Evolutionary conservation across 139 green algal species (phyloP).

Genomic region (Diplosphaera chodatii): DNA sequence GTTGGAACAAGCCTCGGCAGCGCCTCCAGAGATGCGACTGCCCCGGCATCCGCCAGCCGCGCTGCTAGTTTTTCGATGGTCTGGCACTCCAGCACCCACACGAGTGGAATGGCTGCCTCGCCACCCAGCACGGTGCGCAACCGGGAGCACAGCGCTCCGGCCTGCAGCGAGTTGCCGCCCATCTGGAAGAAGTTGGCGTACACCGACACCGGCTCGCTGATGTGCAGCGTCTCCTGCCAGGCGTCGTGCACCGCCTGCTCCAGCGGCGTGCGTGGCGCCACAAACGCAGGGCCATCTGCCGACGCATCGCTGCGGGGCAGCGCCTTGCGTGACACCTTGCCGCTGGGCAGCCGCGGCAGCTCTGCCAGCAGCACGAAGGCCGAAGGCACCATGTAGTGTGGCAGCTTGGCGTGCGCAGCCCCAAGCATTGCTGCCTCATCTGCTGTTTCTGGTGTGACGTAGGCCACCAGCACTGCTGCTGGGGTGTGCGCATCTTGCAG

Average conservation of each 20-base stretch:
- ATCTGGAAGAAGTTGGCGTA: slow-evolving; percentile 5
- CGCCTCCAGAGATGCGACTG: neutral
- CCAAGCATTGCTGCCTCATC: neutral
- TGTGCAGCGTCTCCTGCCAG: slow-evolving; percentile 12
- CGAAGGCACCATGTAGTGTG: neutral
- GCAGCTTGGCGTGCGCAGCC: neutral
- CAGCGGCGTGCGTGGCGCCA: neutral
- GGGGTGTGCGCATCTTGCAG: slow-evolving; percentile 3
- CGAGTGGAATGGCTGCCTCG: slow-evolving; percentile 4
- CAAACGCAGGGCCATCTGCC: neutral
- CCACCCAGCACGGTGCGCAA: neutral
- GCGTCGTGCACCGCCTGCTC: slow-evolving; percentile 7
- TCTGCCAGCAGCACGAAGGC: neutral
- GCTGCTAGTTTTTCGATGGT: slow-evolving; percentile 16
- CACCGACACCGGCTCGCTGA: neutral
- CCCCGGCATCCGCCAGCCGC: neutral
- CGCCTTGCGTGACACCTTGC: neutral
- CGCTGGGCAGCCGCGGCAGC: neutral
- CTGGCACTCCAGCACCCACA: slow-evolving; percentile 13
- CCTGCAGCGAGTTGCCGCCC: slow-evolving; percentile 25
- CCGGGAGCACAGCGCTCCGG: slow-evolving; percentile 10
- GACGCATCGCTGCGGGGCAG: neutral
- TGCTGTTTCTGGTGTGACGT: slow-evolving; percentile 7
- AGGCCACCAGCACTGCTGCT: slow-evolving; percentile 11
- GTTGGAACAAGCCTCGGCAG: neutral